These are phyloP conservation scores for Evansstolkia leycettana DNA, from an alignment of 495 filamentous ascomycete genomes.

Conservation along the genomic window DNA sequence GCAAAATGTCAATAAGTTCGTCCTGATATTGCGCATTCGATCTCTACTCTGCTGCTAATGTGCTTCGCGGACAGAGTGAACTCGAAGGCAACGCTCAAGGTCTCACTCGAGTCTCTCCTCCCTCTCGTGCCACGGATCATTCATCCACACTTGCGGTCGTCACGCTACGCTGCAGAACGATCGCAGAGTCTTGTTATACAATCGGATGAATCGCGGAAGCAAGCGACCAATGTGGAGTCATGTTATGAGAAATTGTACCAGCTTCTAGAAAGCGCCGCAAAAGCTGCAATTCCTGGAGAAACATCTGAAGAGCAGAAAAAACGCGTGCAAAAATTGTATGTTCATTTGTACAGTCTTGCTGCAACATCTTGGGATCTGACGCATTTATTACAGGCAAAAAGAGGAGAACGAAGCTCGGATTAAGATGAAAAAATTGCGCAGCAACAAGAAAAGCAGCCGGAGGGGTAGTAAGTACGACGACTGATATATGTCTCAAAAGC, in stretches of 20 bases:
- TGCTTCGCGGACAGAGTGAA: constrained; percentile 51
- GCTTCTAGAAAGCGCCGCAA: constrained; percentile 40
- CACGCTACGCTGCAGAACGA: constrained; percentile 56
- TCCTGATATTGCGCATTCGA: constrained; percentile 9
- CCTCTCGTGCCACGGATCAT: constrained; percentile 56
- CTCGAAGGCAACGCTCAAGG: constrained; percentile 74
- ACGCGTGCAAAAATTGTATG: constrained; percentile 54
- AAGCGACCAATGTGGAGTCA: constrained; percentile 48
- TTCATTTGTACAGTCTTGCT: constrained; percentile 16
- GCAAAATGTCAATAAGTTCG: constrained; percentile 95
- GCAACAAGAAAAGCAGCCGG: constrained; percentile 67
- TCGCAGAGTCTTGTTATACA: constrained; percentile 56
- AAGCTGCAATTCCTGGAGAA: constrained; percentile 47
- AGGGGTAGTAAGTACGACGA: constrained; percentile 36
- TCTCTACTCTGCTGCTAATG: background rate
- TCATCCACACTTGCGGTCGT: constrained; percentile 47
- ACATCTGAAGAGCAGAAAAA: constrained; percentile 46
- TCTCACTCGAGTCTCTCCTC: constrained; percentile 44
- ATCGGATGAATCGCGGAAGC: constrained; percentile 53
- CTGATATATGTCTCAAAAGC: constrained; percentile 10
- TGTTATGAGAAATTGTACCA: constrained; percentile 52
- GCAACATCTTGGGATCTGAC: constrained; percentile 4
- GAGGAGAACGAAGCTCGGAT: constrained; percentile 59
- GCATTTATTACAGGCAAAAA: constrained; percentile 43
- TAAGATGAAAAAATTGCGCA: constrained; percentile 62